Evolutionary conservation across 2,329 filamentous ascomycete genomes (phyloP).

Genomic region (Sclerotinia subarctica): DNA sequence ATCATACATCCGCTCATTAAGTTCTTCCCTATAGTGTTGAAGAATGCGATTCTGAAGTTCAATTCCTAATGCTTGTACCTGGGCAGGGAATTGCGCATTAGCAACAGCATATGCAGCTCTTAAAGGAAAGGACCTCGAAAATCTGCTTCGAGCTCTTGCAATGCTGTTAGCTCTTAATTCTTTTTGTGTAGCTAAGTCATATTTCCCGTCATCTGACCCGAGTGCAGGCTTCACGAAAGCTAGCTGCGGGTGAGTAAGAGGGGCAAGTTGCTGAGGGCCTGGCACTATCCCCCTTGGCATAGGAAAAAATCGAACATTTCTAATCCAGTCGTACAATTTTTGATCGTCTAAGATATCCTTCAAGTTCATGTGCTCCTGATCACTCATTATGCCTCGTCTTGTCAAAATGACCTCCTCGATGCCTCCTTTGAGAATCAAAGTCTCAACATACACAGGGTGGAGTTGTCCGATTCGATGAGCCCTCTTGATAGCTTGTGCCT

Average conservation of each 20-base stretch:
- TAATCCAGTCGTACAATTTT: constrained; percentile 58
- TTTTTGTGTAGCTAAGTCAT: too few relatives aligned
- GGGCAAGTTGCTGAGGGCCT: constrained; percentile 47
- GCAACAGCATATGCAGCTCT: too few relatives aligned
- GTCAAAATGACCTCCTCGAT: constrained; percentile 75
- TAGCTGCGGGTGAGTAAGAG: constrained; percentile 45
- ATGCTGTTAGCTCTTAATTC: too few relatives aligned
- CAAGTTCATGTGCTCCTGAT: constrained; percentile 55
- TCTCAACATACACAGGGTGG: constrained; percentile 78
- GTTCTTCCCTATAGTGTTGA: not conserved
- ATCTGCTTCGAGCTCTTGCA: too few relatives aligned
- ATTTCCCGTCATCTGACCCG: too few relatives aligned
- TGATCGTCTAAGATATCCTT: constrained; percentile 57
- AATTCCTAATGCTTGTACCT: accelerated
- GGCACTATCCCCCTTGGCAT: constrained; percentile 33
- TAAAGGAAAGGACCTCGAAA: not conserved
- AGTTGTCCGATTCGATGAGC: constrained; percentile 84
- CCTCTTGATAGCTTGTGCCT: constrained; percentile 88
- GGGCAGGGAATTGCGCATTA: not conserved
- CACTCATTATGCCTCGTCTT: not conserved
- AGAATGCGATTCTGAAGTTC: not conserved
- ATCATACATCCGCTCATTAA: not conserved
- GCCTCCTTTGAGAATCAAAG: constrained; percentile 73
- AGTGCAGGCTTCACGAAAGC: constrained; percentile 42
- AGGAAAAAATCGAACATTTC: constrained; percentile 48